Evolutionary conservation across 2,329 filamentous ascomycete genomes (phyloP).

Genomic region (Orbilia quercus): DNA sequence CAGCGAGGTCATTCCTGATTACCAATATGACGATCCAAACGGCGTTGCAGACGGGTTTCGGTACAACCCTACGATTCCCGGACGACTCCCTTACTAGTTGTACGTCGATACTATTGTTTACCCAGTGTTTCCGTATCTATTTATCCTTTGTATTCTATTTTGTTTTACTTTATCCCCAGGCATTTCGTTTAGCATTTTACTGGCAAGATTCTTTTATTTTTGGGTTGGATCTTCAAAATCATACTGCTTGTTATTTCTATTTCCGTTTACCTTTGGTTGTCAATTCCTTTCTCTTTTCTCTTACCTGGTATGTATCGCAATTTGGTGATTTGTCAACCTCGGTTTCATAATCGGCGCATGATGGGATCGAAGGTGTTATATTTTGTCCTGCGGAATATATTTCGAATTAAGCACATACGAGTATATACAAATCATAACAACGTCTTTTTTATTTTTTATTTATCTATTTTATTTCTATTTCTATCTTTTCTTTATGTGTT

Average conservation of each 20-base stretch:
- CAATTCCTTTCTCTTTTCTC: not conserved
- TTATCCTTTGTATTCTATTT: too few species aligned
- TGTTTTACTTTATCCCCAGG: too few species aligned
- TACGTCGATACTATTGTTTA: not conserved
- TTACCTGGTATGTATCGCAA: too few species aligned
- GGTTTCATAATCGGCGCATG: conserved; percentile 23
- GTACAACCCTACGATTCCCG: conserved; percentile 30
- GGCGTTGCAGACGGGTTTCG: conserved; percentile 50
- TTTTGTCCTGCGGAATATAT: conserved; percentile 15
- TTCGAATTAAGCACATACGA: not conserved
- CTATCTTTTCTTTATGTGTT: conserved; percentile 5
- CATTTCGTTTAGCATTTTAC: not conserved
- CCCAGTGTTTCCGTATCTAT: not conserved
- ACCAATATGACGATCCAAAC: conserved; percentile 49
- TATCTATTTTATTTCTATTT: conserved; percentile 1
- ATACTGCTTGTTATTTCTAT: not conserved
- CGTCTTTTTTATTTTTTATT: conserved; percentile 3
- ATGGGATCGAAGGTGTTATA: conserved; percentile 29
- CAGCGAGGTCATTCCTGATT: conserved; percentile 43
- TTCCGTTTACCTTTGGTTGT: not conserved
- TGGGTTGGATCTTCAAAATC: not conserved
- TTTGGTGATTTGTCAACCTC: conserved; percentile 7
- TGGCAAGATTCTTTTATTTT: conserved; percentile 8
- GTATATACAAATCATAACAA: not conserved
- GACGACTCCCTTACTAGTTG: conserved; percentile 20